These are phyloP conservation scores for Teratosphaeria epicoccoides DNA, from an alignment of 2,329 filamentous ascomycete genomes.

Conservation along the genomic window DNA sequence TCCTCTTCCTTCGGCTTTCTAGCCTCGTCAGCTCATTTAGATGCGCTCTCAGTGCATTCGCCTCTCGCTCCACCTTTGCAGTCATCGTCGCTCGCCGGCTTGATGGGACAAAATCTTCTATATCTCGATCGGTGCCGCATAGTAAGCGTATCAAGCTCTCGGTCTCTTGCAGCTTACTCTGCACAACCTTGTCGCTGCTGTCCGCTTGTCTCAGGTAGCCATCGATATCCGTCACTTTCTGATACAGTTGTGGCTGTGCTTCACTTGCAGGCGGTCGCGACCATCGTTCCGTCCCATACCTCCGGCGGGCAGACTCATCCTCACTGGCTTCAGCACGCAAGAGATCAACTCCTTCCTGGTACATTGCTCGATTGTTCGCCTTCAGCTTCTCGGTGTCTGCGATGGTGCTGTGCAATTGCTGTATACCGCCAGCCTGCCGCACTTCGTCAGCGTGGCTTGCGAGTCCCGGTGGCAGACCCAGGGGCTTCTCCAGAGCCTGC, in stretches of 20 bases:
- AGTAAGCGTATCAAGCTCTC: conserved; percentile 67
- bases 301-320: conserved; percentile 62
- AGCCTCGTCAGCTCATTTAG: conserved; percentile 79
- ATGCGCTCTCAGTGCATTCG: conserved; percentile 62
- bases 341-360: conserved; percentile 71
- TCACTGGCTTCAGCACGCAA: conserved; percentile 73
- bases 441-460: conserved; percentile 90
- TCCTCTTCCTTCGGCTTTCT: conserved; percentile 68
- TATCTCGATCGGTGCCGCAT: conserved; percentile 64
- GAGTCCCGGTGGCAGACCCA: conserved; percentile 75
- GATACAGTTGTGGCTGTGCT: conserved; percentile 64
- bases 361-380: conserved; percentile 62
- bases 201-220: conserved; percentile 70
- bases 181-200: conserved; percentile 58
- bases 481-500: conserved; percentile 87
- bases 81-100: conserved; percentile 70
- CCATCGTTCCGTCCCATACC: conserved; percentile 85
- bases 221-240: conserved; percentile 66
- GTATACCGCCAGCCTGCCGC: conserved; percentile 76
- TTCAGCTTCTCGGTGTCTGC: conserved; percentile 88
- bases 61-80: conserved; percentile 67
- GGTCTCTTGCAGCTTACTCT: conserved; percentile 66
- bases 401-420: conserved; percentile 66
- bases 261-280: conserved; percentile 55
- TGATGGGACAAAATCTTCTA: conserved; percentile 83